phyloP scores from a whole-genome alignment of 768 basidiomycete species.

The Ephemerocybe angulata region DNA sequence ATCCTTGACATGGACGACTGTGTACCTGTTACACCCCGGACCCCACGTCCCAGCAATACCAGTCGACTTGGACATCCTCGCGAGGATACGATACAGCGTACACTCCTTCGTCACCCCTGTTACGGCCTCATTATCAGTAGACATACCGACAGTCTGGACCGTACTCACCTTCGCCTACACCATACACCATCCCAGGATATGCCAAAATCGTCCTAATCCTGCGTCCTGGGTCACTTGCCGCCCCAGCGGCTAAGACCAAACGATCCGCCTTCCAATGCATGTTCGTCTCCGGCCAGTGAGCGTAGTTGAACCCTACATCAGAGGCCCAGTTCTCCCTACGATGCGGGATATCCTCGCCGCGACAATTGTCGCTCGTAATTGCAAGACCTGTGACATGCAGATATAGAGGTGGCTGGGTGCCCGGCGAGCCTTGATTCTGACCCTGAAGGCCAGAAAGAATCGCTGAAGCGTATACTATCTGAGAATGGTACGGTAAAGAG shows the following conservation, averaged over 20 bases:
- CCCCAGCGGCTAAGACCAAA: constrained; percentile 38
- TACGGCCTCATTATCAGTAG: too few species aligned
- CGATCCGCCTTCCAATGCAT: constrained; percentile 21
- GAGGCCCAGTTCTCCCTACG: constrained; percentile 29
- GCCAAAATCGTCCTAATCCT: constrained; percentile 42
- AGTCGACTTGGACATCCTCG: too few species aligned
- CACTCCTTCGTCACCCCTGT: too few species aligned
- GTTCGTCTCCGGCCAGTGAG: constrained; percentile 20
- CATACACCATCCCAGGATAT: constrained; percentile 41
- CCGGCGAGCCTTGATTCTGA: neutral
- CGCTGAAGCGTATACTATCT: neutral
- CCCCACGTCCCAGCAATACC: constrained; percentile 43
- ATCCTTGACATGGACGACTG: constrained; percentile 40
- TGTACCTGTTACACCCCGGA: constrained; percentile 33
- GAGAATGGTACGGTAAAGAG: neutral
- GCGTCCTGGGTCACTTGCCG: constrained; percentile 33
- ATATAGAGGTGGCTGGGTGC: constrained; percentile 37
- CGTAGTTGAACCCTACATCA: constrained; percentile 35
- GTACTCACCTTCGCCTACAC: constrained; percentile 35
- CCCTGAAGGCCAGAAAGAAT: neutral
- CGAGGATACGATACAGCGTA: too few species aligned
- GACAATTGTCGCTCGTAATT: constrained; percentile 37
- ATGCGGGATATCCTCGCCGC: constrained; percentile 32
- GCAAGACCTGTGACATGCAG: constrained; percentile 42
- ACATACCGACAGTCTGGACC: too few species aligned